These are phyloP conservation scores for Aspergillus sp. DNA, from an alignment of 2,329 filamentous ascomycete species.

Conservation along the genomic window DNA sequence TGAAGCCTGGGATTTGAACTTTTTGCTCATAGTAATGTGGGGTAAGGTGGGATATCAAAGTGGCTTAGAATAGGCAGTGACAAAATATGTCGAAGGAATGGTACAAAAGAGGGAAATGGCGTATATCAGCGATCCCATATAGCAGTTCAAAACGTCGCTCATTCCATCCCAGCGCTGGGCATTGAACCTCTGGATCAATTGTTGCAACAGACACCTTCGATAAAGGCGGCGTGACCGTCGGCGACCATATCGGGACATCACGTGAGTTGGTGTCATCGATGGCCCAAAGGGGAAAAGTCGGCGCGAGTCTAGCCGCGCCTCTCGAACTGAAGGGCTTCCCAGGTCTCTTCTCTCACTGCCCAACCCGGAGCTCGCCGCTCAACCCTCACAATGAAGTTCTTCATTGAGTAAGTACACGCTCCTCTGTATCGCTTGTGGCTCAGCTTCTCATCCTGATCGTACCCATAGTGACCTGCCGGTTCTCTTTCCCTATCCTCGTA, in stretches of 20 bases:
- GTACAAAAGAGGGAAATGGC: not conserved
- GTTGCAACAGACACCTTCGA: not conserved
- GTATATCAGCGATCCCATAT: not conserved
- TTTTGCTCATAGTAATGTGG: slow-evolving; percentile 56
- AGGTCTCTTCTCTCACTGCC: slow-evolving; percentile 12
- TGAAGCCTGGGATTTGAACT: slow-evolving; percentile 63
- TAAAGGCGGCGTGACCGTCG: slow-evolving; percentile 14
- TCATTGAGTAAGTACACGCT: slow-evolving; percentile 61
- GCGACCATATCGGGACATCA: slow-evolving; percentile 31
- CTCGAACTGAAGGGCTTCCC: slow-evolving; percentile 10
- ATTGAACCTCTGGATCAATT: not conserved
- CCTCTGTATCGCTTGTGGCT: slow-evolving; percentile 7
- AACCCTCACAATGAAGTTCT: slow-evolving; percentile 67
- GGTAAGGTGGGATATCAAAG: slow-evolving; percentile 25
- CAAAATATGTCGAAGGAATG: not conserved
- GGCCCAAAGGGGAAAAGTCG: slow-evolving; percentile 31
- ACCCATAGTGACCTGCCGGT: slow-evolving; percentile 61
- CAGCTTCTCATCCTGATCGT: not conserved
- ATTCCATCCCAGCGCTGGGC: not conserved
- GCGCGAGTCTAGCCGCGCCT: slow-evolving; percentile 17
- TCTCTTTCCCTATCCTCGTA: slow-evolving; percentile 72
- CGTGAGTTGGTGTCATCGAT: slow-evolving; percentile 34
- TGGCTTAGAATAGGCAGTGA: slow-evolving; percentile 6
- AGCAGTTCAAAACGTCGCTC: not conserved
- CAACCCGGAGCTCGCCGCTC: slow-evolving; percentile 17